Evolutionary conservation across 2,329 filamentous ascomycete species (phyloP).

Genomic region (Teratosphaeria gauchensis): DNA sequence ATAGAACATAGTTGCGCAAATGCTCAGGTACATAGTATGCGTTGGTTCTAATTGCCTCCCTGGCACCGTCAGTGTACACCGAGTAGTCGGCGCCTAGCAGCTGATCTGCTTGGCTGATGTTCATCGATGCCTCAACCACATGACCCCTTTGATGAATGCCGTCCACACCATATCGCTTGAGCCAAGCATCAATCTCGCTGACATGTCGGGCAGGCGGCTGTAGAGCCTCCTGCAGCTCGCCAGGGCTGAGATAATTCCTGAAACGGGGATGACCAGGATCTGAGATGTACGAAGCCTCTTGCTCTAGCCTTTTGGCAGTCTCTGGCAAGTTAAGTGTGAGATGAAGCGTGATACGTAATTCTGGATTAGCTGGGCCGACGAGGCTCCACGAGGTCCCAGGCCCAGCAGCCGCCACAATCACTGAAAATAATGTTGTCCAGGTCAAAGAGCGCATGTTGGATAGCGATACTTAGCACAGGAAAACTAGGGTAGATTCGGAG

Average conservation of each 20-base stretch:
- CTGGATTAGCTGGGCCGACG: background rate
- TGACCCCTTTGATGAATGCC: background rate
- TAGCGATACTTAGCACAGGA: background rate
- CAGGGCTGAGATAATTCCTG: background rate
- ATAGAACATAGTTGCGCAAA: slow-evolving; percentile 9
- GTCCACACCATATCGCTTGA: background rate
- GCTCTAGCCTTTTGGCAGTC: background rate
- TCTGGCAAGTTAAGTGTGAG: background rate
- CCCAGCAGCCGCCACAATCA: background rate
- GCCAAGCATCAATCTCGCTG: background rate
- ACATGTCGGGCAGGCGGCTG: background rate
- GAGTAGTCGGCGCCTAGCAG: slow-evolving; percentile 15
- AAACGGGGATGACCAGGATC: background rate
- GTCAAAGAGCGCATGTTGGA: background rate
- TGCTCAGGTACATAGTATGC: background rate
- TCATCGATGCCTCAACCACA: slow-evolving; percentile 14
- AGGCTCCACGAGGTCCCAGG: background rate
- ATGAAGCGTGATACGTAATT: background rate
- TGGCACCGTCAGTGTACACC: slow-evolving; percentile 9
- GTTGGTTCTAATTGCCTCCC: slow-evolving; percentile 11
- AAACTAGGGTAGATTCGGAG: background rate
- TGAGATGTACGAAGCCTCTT: background rate
- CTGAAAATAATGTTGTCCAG: background rate
- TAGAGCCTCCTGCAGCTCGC: background rate
- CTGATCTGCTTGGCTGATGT: slow-evolving; percentile 9